Conservation (phyloP, 73 alveolate genomes). For the Durusdinium trenchii region DNA sequence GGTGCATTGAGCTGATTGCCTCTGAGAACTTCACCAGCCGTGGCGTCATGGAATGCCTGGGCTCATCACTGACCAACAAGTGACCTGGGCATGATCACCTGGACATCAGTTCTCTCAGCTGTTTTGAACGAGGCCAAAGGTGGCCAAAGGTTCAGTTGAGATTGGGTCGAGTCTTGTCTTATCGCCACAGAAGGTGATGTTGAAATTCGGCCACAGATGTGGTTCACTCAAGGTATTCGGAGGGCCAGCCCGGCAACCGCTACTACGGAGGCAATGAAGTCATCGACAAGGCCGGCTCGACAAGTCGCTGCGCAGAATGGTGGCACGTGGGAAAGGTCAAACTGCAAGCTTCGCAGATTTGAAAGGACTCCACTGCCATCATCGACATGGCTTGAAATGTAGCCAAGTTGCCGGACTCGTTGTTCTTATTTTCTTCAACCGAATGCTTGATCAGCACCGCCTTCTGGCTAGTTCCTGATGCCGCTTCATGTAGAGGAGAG, state of each 20-base stretch:
- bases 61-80: slow-evolving; percentile 97
- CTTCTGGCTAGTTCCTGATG: no score
- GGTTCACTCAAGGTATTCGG: slow-evolving; percentile 97
- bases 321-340: neutral
- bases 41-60: slow-evolving; percentile 96
- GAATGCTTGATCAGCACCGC: no score
- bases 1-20: slow-evolving; percentile 91
- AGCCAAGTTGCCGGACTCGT: no score
- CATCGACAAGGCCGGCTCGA: slow-evolving; percentile 46
- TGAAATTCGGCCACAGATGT: no score
- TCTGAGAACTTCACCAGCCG: slow-evolving; percentile 79
- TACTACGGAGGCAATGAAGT: slow-evolving; percentile 98
- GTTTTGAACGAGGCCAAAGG: no score
- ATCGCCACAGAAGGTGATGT: no score
- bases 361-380: slow-evolving; percentile 49
- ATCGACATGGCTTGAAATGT: no score
- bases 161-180: no score
- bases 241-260: slow-evolving; percentile 99
- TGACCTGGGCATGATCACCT: neutral
- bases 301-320: neutral
- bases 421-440: no score
- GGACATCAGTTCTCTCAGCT: no score
- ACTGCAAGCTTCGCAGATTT: neutral
- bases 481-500: no score
- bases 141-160: no score